Percentiles rank a stretch among this genome's conserved stretches.
Evolutionary conservation across 768 basidiomycete genomes (phyloP).

Genomic region (Lepiota venenata): DNA sequence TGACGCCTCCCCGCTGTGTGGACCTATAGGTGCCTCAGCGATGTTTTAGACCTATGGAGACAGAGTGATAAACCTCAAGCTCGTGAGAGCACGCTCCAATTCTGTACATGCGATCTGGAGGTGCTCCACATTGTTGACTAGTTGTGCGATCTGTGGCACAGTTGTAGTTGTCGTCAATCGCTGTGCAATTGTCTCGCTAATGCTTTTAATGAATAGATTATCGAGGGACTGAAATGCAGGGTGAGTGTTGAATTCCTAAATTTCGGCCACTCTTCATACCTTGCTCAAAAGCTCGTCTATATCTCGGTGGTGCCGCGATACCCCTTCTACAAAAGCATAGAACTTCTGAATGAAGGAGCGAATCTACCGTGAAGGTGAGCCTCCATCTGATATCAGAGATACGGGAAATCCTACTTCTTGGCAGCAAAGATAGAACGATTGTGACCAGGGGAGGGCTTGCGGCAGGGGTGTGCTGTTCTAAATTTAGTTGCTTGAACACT

Average conservation of each 20-base stretch:
- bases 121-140: slow-evolving; percentile 90
- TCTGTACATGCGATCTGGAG: slow-evolving; percentile 84
- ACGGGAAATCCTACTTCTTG: slow-evolving; percentile 59
- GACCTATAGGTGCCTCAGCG: slow-evolving; percentile 45
- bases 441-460: slow-evolving; percentile 86
- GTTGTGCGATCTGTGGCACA: slow-evolving; percentile 88
- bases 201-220: slow-evolving; percentile 68
- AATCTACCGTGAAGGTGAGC: slow-evolving; percentile 45
- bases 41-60: background rate
- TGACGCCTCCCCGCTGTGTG: slow-evolving; percentile 78
- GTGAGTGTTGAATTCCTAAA: background rate
- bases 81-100: slow-evolving; percentile 80
- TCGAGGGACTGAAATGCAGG: slow-evolving; percentile 69
- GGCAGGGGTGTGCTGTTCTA: slow-evolving; percentile 57
- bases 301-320: slow-evolving; percentile 86
- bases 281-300: slow-evolving; percentile 90
- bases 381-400: background rate
- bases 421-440: slow-evolving; percentile 93
- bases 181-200: slow-evolving; percentile 72
- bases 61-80: slow-evolving; percentile 55
- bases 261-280: slow-evolving; percentile 36
- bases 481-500: slow-evolving; percentile 8
- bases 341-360: slow-evolving; percentile 91
- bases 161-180: slow-evolving; percentile 74
- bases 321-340: slow-evolving; percentile 95